A percentile compares a stretch with the other conserved stretches of the same genome.
phyloP scores from a whole-genome alignment of 2,329 filamentous ascomycete species.

The Trichoderma sp. region DNA sequence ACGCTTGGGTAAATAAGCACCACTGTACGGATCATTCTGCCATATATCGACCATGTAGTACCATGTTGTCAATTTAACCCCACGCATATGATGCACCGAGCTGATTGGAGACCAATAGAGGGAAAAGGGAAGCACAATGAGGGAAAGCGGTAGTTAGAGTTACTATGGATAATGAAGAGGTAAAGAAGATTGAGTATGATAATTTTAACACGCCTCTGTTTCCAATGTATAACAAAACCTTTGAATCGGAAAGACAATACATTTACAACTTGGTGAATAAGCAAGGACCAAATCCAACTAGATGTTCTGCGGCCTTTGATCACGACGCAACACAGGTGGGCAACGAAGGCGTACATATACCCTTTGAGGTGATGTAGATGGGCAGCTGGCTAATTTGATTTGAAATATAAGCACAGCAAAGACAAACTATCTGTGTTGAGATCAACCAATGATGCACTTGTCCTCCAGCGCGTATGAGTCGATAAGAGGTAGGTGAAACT shows the following conservation, averaged over 20 bases:
- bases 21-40: not conserved
- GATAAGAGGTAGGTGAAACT: not conserved
- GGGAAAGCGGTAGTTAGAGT: not conserved
- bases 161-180: not conserved
- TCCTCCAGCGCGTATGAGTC: not conserved
- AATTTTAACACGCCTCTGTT: not conserved
- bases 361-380: not conserved
- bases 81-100: not conserved
- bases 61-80: not conserved
- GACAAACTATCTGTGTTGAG: not conserved
- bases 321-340: not conserved
- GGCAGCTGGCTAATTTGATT: not conserved
- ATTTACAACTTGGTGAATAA: not conserved
- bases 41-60: not conserved
- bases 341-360: not conserved
- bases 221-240: not conserved
- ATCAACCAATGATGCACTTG: not conserved
- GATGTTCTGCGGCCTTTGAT: not conserved
- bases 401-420: not conserved
- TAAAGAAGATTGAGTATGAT: not conserved
- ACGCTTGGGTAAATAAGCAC: not conserved
- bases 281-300: not conserved
- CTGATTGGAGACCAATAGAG: not conserved
- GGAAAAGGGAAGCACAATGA: not conserved
- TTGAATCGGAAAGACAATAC: not conserved